A percentile compares a stretch with the other conserved stretches of the same genome.
Conservation (phyloP, 2,329 filamentous ascomycete genomes). For the Ophiosphaerella korrae region DNA sequence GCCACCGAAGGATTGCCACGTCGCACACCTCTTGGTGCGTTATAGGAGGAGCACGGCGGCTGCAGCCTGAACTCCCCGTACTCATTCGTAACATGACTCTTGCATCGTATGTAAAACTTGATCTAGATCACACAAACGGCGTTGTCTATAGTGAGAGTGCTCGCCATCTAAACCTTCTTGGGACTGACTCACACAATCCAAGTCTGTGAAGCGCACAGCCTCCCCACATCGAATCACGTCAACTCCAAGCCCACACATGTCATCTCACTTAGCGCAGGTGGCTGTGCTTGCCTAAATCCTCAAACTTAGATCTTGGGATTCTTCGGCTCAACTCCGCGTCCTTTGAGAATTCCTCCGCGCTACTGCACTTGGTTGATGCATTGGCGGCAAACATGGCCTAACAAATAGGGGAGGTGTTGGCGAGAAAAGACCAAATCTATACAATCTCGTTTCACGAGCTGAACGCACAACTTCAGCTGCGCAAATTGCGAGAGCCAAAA, state of each 20-base stretch:
- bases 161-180: slow-evolving; percentile 16
- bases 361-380: neutral
- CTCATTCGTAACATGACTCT: slow-evolving; percentile 7
- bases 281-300: slow-evolving; percentile 30
- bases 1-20: slow-evolving; percentile 6
- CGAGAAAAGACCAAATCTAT: slow-evolving; percentile 9
- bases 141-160: slow-evolving; percentile 4
- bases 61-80: slow-evolving; percentile 5
- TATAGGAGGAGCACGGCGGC: slow-evolving; percentile 5
- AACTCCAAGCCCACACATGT: slow-evolving; percentile 18
- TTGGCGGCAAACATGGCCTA: neutral
- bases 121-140: neutral
- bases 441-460: slow-evolving; percentile 25
- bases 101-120: slow-evolving; percentile 21
- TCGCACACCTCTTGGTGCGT: slow-evolving; percentile 4
- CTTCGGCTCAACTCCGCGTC: slow-evolving; percentile 12
- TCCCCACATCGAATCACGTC: slow-evolving; percentile 16
- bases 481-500: slow-evolving; percentile 20
- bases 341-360: neutral
- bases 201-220: slow-evolving; percentile 24
- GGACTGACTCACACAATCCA: slow-evolving; percentile 20
- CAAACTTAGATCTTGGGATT: slow-evolving; percentile 12
- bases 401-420: slow-evolving; percentile 3
- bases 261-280: slow-evolving; percentile 36
- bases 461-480: slow-evolving; percentile 27